Evolutionary conservation across 31 red algal genomes (phyloP).

Genomic region (Odonthalia washingtoniensis): DNA sequence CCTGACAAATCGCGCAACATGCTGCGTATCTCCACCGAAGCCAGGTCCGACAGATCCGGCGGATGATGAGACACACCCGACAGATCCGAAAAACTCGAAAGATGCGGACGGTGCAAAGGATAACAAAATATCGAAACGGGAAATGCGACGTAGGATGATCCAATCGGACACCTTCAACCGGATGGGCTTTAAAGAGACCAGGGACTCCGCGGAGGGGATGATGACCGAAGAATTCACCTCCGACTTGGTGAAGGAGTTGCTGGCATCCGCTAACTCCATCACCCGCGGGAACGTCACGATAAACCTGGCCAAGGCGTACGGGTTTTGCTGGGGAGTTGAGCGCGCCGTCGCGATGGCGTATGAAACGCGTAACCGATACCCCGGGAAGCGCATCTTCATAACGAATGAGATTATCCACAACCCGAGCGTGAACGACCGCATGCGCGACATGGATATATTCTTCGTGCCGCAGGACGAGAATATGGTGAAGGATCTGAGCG

Average conservation of each 20-base stretch:
- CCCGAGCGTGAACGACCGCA: slow-evolving; percentile 91
- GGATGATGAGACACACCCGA: no score
- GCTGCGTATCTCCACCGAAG: no score
- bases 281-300: slow-evolving; percentile 76
- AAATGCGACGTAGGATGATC: slow-evolving; percentile 72
- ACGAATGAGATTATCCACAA: slow-evolving; percentile 99
- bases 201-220: slow-evolving; percentile 65
- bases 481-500: slow-evolving; percentile 80
- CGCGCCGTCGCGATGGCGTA: slow-evolving; percentile 97
- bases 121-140: slow-evolving; percentile 69
- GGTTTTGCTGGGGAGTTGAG: slow-evolving; percentile 99
- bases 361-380: slow-evolving; percentile 85
- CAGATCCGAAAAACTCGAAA: no score
- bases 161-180: slow-evolving; percentile 84
- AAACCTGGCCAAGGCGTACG: slow-evolving; percentile 67
- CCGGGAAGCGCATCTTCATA: slow-evolving; percentile 84
- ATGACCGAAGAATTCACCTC: slow-evolving; percentile 95
- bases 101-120: not conserved
- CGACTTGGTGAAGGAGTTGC: slow-evolving; percentile 80
- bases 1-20: no score
- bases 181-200: slow-evolving; percentile 79
- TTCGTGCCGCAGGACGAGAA: slow-evolving; percentile 76
- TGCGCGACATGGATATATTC: slow-evolving; percentile 89
- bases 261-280: slow-evolving; percentile 63
- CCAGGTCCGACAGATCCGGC: no score